Conservation (phyloP, 2,329 filamentous ascomycete species). For the Grosmannia serpens region DNA sequence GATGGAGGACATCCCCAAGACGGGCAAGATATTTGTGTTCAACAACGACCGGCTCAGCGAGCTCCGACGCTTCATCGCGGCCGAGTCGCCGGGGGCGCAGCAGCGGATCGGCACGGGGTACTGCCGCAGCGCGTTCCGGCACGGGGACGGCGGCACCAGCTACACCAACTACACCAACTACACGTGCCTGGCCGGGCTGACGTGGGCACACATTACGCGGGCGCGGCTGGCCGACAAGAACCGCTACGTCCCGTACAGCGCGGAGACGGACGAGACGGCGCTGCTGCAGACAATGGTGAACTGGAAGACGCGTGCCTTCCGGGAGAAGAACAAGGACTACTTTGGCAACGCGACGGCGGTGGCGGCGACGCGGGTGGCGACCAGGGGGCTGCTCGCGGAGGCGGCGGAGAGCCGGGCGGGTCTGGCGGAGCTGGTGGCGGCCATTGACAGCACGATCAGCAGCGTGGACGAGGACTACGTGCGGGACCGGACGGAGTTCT, state of each 20-base stretch:
- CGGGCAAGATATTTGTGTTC: constrained; percentile 31
- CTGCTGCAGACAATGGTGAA: constrained; percentile 29
- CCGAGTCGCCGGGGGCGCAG: neutral
- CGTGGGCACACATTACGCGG: constrained; percentile 28
- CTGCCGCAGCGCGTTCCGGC: neutral
- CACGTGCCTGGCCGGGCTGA: constrained; percentile 26
- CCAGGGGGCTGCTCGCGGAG: constrained; percentile 13
- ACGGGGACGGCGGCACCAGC: no score
- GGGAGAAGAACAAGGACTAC: constrained; percentile 20
- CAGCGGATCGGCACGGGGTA: no score
- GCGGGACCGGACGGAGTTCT: constrained; percentile 23
- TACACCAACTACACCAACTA: constrained; percentile 19
- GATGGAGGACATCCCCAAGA: constrained; percentile 20
- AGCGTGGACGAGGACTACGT: constrained; percentile 30
- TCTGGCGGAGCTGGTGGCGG: constrained; percentile 19
- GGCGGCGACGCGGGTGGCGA: constrained; percentile 19
- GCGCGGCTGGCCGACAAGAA: constrained; percentile 16
- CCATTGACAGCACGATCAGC: constrained; percentile 20
- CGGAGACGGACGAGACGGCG: constrained; percentile 8
- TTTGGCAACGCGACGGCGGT: constrained; percentile 32
- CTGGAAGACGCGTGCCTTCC: constrained; percentile 26
- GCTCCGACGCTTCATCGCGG: constrained; percentile 18
- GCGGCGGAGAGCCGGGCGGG: constrained; percentile 13
- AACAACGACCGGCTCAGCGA: constrained; percentile 19
- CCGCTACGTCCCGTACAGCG: neutral